Evolutionary conservation across 345 rosid genomes (phyloP).

Genomic region (Dipteronia dyeriana): DNA sequence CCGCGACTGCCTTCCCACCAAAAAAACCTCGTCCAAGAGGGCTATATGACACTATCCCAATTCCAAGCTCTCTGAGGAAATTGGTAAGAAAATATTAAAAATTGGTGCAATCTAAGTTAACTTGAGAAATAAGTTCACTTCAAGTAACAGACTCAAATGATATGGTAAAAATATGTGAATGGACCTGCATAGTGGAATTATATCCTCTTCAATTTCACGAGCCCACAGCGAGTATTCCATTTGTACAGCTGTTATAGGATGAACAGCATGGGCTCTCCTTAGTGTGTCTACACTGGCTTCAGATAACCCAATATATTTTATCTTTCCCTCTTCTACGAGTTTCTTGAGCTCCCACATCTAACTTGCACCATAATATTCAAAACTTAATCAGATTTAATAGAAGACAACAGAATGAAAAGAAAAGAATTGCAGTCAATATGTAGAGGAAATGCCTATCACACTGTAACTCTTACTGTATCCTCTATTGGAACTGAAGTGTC

Average conservation of each 20-base stretch:
- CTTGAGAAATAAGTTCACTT: background rate
- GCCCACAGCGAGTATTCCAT: conserved; percentile 49
- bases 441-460: too few species aligned
- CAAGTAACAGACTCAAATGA: background rate
- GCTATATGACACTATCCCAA: conserved; percentile 40
- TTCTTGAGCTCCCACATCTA: conserved; percentile 48
- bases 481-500: conserved; percentile 56
- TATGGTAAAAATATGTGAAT: background rate
- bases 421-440: too few species aligned
- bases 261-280: conserved; percentile 49
- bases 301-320: conserved; percentile 47
- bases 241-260: conserved; percentile 48
- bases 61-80: conserved; percentile 39
- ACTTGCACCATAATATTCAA: background rate
- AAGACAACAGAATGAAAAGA: too few species aligned
- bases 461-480: conserved; percentile 25
- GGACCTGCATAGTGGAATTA: conserved; percentile 44
- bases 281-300: conserved; percentile 48
- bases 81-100: background rate
- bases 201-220: conserved; percentile 37
- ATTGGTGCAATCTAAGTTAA: background rate
- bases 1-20: conserved; percentile 39
- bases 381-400: background rate
- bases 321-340: conserved; percentile 45
- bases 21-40: conserved; percentile 49